Evolutionary conservation across 805 yeast species (phyloP).

Genomic region (Danielia oregonensis): DNA sequence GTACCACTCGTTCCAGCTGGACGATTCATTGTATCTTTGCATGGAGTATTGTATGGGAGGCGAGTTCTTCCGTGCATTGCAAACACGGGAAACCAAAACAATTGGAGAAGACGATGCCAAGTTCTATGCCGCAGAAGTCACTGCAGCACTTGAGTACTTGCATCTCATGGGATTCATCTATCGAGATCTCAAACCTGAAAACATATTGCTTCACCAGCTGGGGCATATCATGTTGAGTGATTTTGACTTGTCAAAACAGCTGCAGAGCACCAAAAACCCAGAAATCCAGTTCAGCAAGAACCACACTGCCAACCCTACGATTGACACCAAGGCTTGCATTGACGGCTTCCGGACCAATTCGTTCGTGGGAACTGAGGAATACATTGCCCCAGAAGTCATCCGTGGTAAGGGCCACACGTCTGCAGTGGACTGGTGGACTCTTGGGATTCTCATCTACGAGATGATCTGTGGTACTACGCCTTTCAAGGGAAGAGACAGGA

Average conservation of each 20-base stretch:
- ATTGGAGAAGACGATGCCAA: constrained; percentile 84
- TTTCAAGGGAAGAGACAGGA: constrained; percentile 86
- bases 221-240: constrained; percentile 98
- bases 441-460: constrained; percentile 89
- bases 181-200: constrained; percentile 95
- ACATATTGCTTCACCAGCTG: constrained; percentile 87
- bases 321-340: constrained; percentile 92
- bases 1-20: constrained; percentile 93
- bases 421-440: constrained; percentile 99
- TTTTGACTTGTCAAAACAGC: constrained; percentile 90
- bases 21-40: constrained; percentile 84
- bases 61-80: constrained; percentile 93
- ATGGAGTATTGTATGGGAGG: constrained; percentile 99
- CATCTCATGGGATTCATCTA: constrained; percentile 97
- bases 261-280: constrained; percentile 74
- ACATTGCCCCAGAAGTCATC: constrained; percentile 97
- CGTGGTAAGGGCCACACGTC: constrained; percentile 96
- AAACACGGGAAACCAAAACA: constrained; percentile 83
- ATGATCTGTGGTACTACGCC: constrained; percentile 97
- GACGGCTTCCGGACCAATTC: constrained; percentile 97
- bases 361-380: constrained; percentile 98
- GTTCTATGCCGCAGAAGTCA: constrained; percentile 94
- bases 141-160: constrained; percentile 92
- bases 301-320: constrained; percentile 50
- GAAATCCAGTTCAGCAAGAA: constrained; percentile 47